phyloP scores from a whole-genome alignment of 2,329 filamentous ascomycete genomes.

The Epicoccum sorghinum region DNA sequence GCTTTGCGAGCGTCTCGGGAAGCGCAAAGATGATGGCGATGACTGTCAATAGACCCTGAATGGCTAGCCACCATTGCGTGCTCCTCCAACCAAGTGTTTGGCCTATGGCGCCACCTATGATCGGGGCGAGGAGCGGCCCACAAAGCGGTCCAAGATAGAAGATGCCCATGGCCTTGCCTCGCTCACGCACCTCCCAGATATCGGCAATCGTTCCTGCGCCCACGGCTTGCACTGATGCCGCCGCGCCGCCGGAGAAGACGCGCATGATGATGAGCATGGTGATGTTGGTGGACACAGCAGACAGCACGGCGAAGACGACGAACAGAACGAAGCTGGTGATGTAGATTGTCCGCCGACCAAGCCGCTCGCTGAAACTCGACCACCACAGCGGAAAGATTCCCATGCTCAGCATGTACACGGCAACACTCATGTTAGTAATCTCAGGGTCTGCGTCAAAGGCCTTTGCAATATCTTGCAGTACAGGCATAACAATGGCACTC shows the following conservation, averaged over 20 bases:
- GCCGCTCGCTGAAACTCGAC: constrained; percentile 47
- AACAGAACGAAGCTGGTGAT: constrained; percentile 45
- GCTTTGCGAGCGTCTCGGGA: constrained; percentile 41
- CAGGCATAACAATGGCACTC: constrained; percentile 77
- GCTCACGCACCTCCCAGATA: constrained; percentile 47
- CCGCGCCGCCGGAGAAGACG: constrained; percentile 44
- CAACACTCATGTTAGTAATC: constrained; percentile 49
- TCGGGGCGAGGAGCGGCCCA: constrained; percentile 47
- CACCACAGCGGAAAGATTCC: constrained; percentile 51
- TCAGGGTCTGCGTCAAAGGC: constrained; percentile 41
- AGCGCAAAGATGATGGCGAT: constrained; percentile 42
- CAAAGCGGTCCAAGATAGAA: constrained; percentile 50
- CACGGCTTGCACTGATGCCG: constrained; percentile 47
- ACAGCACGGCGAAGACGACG: constrained; percentile 40
- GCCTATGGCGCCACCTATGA: constrained; percentile 46
- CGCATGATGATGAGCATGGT: constrained; percentile 47
- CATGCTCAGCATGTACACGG: constrained; percentile 52
- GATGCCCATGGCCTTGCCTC: constrained; percentile 47
- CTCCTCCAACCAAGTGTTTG: constrained; percentile 45
- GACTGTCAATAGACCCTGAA: constrained; percentile 44
- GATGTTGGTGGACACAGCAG: constrained; percentile 44
- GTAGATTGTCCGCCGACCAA: constrained; percentile 46
- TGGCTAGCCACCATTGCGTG: constrained; percentile 49
- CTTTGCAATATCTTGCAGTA: constrained; percentile 42
- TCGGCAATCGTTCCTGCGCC: constrained; percentile 48